Base-by-base conservation (phyloP, 2,329 filamentous ascomycete species). In the Zymoseptoria crescenta region DNA sequence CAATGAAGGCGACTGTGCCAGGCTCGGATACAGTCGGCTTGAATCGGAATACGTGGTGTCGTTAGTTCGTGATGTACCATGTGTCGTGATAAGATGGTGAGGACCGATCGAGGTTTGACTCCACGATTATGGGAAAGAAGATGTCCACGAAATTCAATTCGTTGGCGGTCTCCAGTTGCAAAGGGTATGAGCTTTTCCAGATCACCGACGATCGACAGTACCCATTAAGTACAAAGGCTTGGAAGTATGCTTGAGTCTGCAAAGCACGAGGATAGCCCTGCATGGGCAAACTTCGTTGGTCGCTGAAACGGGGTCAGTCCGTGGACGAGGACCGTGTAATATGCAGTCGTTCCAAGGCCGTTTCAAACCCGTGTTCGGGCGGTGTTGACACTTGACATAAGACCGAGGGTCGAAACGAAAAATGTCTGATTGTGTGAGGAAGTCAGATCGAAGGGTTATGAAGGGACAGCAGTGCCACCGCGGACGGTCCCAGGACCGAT, bases 341-440 rank as follows among this genome's bases (percentile, higher is more conserved):
- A 60, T 54, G 59, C 54, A 60, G 35, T 45, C 35, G 58, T 63
- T 64, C 58, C 59, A 60, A 61, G 64, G 59, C 61, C 60, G 65
- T 69, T 67, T 66, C 65, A 52, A 65, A 65, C 59, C 64, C 61
- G 67, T 45, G 35, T 45, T 45, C 65, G 62, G 62, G 67, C 64
- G 63, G 59, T 58, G 63, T 61, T 56, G 62, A 57, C 56, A 61
- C 55, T 65, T 68, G 64, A 68, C 60, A 65, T 64, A 63, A 62
- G 61, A 62, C 63, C 62, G 59, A 63, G 58, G 62, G 62, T 64
- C 63, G 61, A 68, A 64, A 64, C 56, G 59, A 53, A 55, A 58
- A 55, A 54, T 49, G 50, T 58, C 57, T 56, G 55, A 57, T 56
- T 58, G 57, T 60, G 64, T 58, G 60, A 56, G 63, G 57, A 56